phyloP scores from a whole-genome alignment of 352 stramenopile species.

The Aphanomyces astaci region DNA sequence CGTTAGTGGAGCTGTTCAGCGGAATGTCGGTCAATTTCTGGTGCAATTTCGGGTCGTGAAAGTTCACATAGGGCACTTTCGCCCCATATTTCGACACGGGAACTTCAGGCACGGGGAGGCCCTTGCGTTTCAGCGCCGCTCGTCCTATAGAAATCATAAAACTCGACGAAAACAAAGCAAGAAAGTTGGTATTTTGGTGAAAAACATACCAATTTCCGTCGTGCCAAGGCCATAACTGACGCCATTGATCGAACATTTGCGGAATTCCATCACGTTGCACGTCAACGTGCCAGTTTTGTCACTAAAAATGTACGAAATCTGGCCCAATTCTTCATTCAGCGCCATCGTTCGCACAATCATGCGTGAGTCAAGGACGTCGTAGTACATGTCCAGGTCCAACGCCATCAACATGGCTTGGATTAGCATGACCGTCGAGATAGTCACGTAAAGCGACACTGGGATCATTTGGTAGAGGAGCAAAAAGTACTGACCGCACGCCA shows the following conservation, averaged over 20 bases:
- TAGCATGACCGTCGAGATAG: slow-evolving; percentile 93
- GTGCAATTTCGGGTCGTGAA: slow-evolving; percentile 55
- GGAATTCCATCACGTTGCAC: slow-evolving; percentile 98
- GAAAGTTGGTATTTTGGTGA: not conserved
- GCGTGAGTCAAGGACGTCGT: slow-evolving; percentile 80
- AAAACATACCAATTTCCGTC: not conserved
- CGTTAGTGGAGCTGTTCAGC: slow-evolving; percentile 26
- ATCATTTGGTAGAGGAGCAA: slow-evolving; percentile 96
- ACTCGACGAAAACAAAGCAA: not conserved
- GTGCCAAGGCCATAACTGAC: slow-evolving; percentile 27
- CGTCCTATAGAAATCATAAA: slow-evolving; percentile 14
- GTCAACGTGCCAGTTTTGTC: slow-evolving; percentile 99
- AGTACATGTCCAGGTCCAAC: slow-evolving; percentile 87
- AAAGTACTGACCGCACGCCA: slow-evolving; percentile 89
- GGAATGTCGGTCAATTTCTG: slow-evolving; percentile 41
- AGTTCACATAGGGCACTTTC: slow-evolving; percentile 73
- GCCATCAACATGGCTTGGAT: slow-evolving; percentile 92
- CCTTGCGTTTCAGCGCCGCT: slow-evolving; percentile 54
- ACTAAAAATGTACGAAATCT: slow-evolving; percentile 98
- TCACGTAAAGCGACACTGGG: slow-evolving; percentile 96
- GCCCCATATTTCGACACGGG: slow-evolving; percentile 20
- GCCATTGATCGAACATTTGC: slow-evolving; percentile 88
- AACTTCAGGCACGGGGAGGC: slow-evolving; percentile 45
- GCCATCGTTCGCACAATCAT: slow-evolving; percentile 87
- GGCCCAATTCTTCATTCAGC: slow-evolving; percentile 93